These are phyloP conservation scores for Cardamine occulta DNA, from an alignment of 345 rosid genomes.

Conservation along the genomic window DNA sequence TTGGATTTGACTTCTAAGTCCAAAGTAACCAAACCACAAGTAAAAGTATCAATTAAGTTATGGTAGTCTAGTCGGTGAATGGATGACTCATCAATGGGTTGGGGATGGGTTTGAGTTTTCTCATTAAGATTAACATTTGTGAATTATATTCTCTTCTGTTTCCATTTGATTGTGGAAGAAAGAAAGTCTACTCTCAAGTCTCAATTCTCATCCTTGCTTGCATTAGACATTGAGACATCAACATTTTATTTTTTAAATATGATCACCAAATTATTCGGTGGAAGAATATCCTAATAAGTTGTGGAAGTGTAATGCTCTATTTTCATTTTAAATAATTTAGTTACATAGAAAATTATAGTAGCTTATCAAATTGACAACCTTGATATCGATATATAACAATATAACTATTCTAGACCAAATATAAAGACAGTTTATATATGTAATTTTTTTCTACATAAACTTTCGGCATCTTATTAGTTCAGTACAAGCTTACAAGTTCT, in stretches of 20 bases:
- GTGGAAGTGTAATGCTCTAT: conserved; percentile 43
- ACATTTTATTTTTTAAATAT: background rate
- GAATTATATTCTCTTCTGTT: background rate
- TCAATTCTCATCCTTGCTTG: conserved; percentile 32
- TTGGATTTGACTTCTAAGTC: background rate
- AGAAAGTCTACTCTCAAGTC: conserved; percentile 34
- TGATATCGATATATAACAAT: background rate
- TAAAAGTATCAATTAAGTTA: background rate
- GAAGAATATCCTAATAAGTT: conserved; percentile 42
- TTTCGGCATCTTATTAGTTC: background rate
- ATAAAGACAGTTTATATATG: background rate
- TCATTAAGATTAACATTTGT: background rate
- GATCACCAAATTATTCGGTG: conserved; percentile 39
- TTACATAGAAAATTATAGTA: conserved; percentile 13
- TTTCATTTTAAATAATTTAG: conserved; percentile 5
- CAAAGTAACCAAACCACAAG: background rate
- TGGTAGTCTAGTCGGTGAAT: background rate
- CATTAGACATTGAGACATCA: conserved; percentile 19
- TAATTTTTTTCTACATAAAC: background rate
- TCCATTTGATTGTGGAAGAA: conserved; percentile 19
- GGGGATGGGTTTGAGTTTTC: background rate
- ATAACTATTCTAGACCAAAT: background rate
- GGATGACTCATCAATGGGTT: background rate
- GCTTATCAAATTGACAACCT: background rate
- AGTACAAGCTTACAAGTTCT: background rate